Evolutionary conservation across 352 stramenopile species (phyloP), one percentile per base, ranked within the genome.

Genomic region (Globisporangium orthogonon): DNA sequence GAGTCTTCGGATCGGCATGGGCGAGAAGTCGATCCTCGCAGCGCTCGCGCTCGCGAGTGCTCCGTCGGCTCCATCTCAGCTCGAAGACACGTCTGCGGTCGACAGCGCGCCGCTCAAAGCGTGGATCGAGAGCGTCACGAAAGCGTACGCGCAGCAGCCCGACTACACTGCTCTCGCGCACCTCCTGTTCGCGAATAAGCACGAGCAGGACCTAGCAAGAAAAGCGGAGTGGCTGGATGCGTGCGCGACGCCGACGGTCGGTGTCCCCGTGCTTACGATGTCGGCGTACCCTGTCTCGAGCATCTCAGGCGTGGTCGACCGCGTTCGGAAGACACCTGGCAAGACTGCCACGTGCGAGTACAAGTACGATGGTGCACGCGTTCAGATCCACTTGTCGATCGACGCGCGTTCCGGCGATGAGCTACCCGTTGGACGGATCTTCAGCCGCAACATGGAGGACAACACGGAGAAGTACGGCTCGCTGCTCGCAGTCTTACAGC

Each of bases 401-500:
- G 50, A 15, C 18, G 46, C n/a, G 35, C 23, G 15, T 17, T 39
- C 54, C 10, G 30, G 9, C 3, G 28, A 47, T 0, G 13, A 37
- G 0, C 29, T 23, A 4, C 15, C 31, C 3, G 52, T 72, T 14
- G 39, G 69, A n/a, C 73, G 73, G 37, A 78, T 94, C 37, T 94
- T 94, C 63, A 94, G 83, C 57, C 79, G 83, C 31, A 94, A 91
- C 59, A 87, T 91, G 75, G 83, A 94, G 48, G 73, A 89, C 53
- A 78, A 85, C 37, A 91, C 83, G 2, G 70, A 76, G 0, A 75
- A 86, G 50, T 91, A 86, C 56, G 73, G 68, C 7, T 78, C 76
- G 17, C 58, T 89, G 29, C 54, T 91, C 33, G 52, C 77, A 5
- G 62, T 85, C 1, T 29, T 89, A 13, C 52, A 70, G 54, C 62